A percentile compares a stretch with the other conserved stretches of the same genome.
These are phyloP conservation scores for Hericium coralloides DNA, from an alignment of 768 basidiomycete species.

Conservation along the genomic window DNA sequence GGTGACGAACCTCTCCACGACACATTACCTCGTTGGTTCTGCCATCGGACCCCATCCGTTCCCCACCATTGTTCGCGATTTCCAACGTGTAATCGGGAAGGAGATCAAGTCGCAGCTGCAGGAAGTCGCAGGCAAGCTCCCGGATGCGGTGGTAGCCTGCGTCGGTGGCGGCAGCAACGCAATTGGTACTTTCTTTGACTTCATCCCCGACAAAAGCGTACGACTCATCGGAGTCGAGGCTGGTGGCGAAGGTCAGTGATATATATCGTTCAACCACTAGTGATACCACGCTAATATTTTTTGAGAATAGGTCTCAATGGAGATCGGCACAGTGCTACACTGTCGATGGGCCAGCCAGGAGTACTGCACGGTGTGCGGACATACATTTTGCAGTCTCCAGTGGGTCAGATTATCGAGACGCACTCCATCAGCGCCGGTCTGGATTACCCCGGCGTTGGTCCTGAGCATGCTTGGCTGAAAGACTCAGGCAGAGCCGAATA, in stretches of 20 bases:
- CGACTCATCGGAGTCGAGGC: slow-evolving; percentile 92
- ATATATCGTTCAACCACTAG: not conserved
- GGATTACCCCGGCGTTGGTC: slow-evolving; percentile 96
- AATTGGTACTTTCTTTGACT: slow-evolving; percentile 96
- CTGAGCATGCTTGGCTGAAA: slow-evolving; percentile 97
- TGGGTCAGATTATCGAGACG: slow-evolving; percentile 94
- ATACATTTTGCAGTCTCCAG: slow-evolving; percentile 82
- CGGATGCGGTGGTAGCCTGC: slow-evolving; percentile 91
- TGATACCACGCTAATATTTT: not conserved
- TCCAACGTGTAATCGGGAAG: slow-evolving; percentile 89
- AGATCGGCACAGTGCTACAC: slow-evolving; percentile 84
- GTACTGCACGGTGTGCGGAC: slow-evolving; percentile 95
- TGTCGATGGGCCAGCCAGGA: slow-evolving; percentile 85
- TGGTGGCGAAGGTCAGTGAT: slow-evolving; percentile 77
- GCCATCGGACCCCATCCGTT: slow-evolving; percentile 98
- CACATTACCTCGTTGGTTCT: slow-evolving; percentile 96
- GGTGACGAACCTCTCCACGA: slow-evolving; percentile 91
- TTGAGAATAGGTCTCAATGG: slow-evolving; percentile 60
- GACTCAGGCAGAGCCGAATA: slow-evolving; percentile 93
- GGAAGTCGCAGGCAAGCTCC: slow-evolving; percentile 71
- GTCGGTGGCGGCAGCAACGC: slow-evolving; percentile 98
- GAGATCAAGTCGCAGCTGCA: slow-evolving; percentile 89
- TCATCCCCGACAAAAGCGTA: slow-evolving; percentile 82
- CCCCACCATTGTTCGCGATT: slow-evolving; percentile 97
- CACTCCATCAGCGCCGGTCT: slow-evolving; percentile 95